Evolutionary conservation across 805 yeast genomes (phyloP).

Genomic region (Ogataea nitratoaversa): DNA sequence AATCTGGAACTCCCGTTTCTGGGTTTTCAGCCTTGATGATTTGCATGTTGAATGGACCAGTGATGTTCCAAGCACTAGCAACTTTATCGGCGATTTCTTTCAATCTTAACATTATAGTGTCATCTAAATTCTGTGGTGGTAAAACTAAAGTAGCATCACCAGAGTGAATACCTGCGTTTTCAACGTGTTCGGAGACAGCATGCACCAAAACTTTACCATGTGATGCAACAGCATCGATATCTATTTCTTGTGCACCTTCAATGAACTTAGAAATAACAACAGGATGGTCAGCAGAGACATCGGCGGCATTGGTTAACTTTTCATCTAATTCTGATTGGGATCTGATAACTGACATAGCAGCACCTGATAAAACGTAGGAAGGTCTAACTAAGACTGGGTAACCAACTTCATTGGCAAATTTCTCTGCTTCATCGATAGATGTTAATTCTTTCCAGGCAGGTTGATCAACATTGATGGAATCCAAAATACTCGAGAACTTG

Average conservation of each 20-base stretch:
- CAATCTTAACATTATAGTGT: constrained; percentile 85
- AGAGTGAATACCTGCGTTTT: constrained; percentile 98
- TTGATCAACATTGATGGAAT: constrained; percentile 93
- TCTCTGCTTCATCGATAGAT: constrained; percentile 87
- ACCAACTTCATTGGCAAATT: constrained; percentile 82
- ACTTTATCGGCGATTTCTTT: constrained; percentile 95
- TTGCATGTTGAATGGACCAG: constrained; percentile 97
- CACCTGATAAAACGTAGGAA: constrained; percentile 95
- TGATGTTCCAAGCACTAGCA: constrained; percentile 89
- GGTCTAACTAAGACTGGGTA: constrained; percentile 98
- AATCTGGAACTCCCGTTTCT: constrained; percentile 45
- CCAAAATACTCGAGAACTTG: constrained; percentile 96
- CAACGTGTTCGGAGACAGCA: constrained; percentile 97
- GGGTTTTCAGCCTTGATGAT: constrained; percentile 86
- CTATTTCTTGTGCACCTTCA: constrained; percentile 96
- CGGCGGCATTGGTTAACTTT: constrained; percentile 90
- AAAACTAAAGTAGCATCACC: constrained; percentile 98
- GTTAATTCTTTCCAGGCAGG: constrained; percentile 99
- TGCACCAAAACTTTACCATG: constrained; percentile 95
- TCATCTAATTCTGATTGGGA: constrained; percentile 82
- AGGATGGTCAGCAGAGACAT: constrained; percentile 96
- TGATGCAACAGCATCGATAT: constrained; percentile 97
- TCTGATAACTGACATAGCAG: constrained; percentile 97
- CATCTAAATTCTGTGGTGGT: constrained; percentile 93
- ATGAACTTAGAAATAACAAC: constrained; percentile 96